Conservation (phyloP, 2,329 filamentous ascomycete species). For the Exophiala alcalophila region DNA sequence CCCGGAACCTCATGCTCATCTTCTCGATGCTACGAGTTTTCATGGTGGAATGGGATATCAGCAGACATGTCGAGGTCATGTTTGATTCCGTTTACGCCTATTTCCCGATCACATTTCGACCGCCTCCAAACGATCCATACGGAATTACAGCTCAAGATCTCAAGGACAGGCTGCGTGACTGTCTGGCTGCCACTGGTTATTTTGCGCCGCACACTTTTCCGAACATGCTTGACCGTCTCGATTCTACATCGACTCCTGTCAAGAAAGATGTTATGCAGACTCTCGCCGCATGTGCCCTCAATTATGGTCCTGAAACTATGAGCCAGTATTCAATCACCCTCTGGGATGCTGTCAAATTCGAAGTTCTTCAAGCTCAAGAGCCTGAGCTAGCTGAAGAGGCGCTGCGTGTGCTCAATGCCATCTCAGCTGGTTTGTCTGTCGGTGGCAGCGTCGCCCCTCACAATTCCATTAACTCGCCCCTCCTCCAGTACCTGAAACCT, state of each 20-base stretch:
- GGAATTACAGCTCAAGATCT: constrained; percentile 67
- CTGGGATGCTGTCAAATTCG: constrained; percentile 68
- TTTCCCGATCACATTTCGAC: constrained; percentile 68
- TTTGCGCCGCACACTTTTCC: constrained; percentile 67
- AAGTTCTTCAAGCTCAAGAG: constrained; percentile 65
- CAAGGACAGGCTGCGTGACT: constrained; percentile 62
- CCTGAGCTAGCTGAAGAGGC: constrained; percentile 62
- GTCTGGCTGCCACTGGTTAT: constrained; percentile 59
- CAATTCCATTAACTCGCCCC: constrained; percentile 40
- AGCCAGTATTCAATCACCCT: constrained; percentile 62
- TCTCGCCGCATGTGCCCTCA: constrained; percentile 57
- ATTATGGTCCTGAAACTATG: constrained; percentile 58
- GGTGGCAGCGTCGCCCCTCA: constrained; percentile 45
- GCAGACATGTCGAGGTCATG: constrained; percentile 56
- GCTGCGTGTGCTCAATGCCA: constrained; percentile 53
- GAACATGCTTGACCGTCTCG: constrained; percentile 65
- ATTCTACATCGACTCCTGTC: constrained; percentile 66
- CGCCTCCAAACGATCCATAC: constrained; percentile 66
- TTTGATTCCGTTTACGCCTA: constrained; percentile 71
- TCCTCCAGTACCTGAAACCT: constrained; percentile 56
- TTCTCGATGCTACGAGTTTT: constrained; percentile 66
- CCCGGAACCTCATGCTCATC: constrained; percentile 66
- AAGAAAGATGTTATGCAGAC: constrained; percentile 66
- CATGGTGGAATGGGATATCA: constrained; percentile 66
- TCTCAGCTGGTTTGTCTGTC: constrained; percentile 56